Percentiles rank a stretch among this genome's conserved stretches.
These are phyloP conservation scores for Colletotrichum lupini DNA, from an alignment of 2,329 filamentous ascomycete genomes.

Conservation along the genomic window DNA sequence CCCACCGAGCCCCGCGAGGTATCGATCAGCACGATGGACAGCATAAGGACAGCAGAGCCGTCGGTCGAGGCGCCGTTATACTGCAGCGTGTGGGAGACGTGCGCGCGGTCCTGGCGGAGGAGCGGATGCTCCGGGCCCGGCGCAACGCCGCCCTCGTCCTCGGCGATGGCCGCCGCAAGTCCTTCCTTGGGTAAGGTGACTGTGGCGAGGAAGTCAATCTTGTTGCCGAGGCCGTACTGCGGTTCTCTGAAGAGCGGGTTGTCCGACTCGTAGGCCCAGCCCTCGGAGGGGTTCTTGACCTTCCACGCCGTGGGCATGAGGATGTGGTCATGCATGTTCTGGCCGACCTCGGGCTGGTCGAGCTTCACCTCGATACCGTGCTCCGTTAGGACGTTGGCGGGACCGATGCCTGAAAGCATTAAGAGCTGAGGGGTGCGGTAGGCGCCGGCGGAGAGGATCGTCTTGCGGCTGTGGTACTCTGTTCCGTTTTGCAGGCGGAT, in stretches of 20 bases:
- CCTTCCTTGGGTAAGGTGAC: constrained; percentile 41
- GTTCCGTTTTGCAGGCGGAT: constrained; percentile 44
- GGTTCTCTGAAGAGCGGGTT: constrained; percentile 46
- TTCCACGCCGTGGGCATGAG: constrained; percentile 50
- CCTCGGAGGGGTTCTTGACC: constrained; percentile 45
- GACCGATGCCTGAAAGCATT: constrained; percentile 63
- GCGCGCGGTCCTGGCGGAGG: constrained; percentile 37
- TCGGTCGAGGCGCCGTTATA: constrained; percentile 21
- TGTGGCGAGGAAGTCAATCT: constrained; percentile 50
- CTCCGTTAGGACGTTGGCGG: constrained; percentile 51
- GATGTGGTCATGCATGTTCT: constrained; percentile 61
- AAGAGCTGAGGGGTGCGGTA: constrained; percentile 64
- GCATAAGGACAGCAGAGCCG: constrained; percentile 32
- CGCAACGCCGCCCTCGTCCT: constrained; percentile 41
- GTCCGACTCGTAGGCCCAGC: constrained; percentile 44
- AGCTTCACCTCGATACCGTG: constrained; percentile 53
- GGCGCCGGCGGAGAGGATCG: constrained; percentile 58
- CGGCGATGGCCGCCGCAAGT: constrained; percentile 45
- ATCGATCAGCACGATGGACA: constrained; percentile 30
- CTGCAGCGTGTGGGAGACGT: constrained; percentile 8
- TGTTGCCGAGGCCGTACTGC: constrained; percentile 49
- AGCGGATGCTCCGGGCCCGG: constrained; percentile 45
- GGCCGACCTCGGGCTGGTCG: constrained; percentile 59
- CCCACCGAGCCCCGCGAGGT: background rate
- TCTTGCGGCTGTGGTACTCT: constrained; percentile 40